These are phyloP conservation scores for Zelopaecilomyces penicillatus DNA, from an alignment of 2,329 filamentous ascomycete genomes.

Conservation along the genomic window DNA sequence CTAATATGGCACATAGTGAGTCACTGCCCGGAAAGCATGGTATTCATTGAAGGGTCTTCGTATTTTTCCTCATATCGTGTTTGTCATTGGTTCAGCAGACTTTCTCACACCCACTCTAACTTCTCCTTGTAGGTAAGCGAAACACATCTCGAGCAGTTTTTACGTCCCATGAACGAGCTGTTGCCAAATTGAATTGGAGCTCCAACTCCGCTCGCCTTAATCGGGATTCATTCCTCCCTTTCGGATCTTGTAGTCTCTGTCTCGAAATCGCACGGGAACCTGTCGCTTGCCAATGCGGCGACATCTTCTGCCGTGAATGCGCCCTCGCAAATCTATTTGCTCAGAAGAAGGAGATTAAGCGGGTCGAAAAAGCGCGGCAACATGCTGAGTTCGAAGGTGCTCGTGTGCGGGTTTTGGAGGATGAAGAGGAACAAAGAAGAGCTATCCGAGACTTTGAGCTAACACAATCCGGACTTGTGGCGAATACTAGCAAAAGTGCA, in stretches of 20 bases:
- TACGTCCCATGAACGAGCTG: slow-evolving; percentile 79
- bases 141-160: slow-evolving; percentile 92
- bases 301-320: slow-evolving; percentile 94
- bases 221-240: slow-evolving; percentile 86
- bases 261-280: slow-evolving; percentile 73
- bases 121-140: slow-evolving; percentile 53
- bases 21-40: no score
- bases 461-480: slow-evolving; percentile 61
- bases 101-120: neutral
- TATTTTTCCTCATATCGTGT: neutral
- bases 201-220: slow-evolving; percentile 74
- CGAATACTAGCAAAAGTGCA: slow-evolving; percentile 28
- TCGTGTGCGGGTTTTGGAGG: slow-evolving; percentile 50
- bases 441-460: slow-evolving; percentile 78
- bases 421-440: slow-evolving; percentile 61
- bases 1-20: no score
- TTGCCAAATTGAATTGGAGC: slow-evolving; percentile 76
- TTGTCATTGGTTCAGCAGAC: neutral
- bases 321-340: slow-evolving; percentile 83
- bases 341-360: slow-evolving; percentile 85
- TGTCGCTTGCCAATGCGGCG: slow-evolving; percentile 74
- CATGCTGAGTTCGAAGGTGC: slow-evolving; percentile 52
- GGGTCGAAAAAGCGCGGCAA: slow-evolving; percentile 60
- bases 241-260: slow-evolving; percentile 82
- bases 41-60: neutral